A percentile compares a stretch with the other conserved stretches of the same genome.
Conservation (phyloP, 2,329 filamentous ascomycete genomes). For the Stachybotrys elegans region DNA sequence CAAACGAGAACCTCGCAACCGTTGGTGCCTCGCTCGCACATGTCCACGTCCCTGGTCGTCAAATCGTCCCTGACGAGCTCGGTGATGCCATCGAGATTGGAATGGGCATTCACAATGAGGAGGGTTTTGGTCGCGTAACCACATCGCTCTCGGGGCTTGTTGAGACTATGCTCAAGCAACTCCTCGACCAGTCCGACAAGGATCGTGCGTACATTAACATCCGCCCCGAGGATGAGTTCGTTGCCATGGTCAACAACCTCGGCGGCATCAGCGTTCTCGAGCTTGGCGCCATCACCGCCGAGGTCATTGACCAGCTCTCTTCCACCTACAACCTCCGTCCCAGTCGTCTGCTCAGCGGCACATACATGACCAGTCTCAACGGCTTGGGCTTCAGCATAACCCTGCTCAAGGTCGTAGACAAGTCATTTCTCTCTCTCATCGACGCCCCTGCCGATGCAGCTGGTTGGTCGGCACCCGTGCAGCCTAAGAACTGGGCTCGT, state of each 20-base stretch:
- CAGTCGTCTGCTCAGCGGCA: constrained; percentile 34
- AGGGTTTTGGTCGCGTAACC: constrained; percentile 37
- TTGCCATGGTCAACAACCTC: constrained; percentile 16
- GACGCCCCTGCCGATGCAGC: constrained; percentile 5
- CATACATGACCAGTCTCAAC: constrained; percentile 69
- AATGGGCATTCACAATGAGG: constrained; percentile 17
- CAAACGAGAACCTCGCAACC: constrained; percentile 43
- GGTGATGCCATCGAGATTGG: constrained; percentile 55
- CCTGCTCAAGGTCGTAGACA: constrained; percentile 6
- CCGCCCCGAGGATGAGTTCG: constrained; percentile 27
- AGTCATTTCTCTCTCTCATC: neutral
- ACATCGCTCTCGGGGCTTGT: constrained; percentile 44
- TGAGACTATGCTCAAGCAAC: constrained; percentile 59
- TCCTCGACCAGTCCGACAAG: constrained; percentile 49
- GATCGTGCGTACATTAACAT: constrained; percentile 50
- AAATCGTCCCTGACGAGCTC: constrained; percentile 23
- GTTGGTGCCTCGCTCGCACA: constrained; percentile 48
- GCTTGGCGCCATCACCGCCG: constrained; percentile 12
- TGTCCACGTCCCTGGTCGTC: constrained; percentile 49
- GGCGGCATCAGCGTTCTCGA: constrained; percentile 14
- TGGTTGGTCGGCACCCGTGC: constrained; percentile 3
- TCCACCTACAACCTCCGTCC: constrained; percentile 33
- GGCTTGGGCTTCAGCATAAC: constrained; percentile 68
- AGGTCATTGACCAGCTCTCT: constrained; percentile 12
- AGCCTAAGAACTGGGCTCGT: neutral